Evolutionary conservation across 306 rosid species (phyloP).

Genomic region (Rubus idaeus): DNA sequence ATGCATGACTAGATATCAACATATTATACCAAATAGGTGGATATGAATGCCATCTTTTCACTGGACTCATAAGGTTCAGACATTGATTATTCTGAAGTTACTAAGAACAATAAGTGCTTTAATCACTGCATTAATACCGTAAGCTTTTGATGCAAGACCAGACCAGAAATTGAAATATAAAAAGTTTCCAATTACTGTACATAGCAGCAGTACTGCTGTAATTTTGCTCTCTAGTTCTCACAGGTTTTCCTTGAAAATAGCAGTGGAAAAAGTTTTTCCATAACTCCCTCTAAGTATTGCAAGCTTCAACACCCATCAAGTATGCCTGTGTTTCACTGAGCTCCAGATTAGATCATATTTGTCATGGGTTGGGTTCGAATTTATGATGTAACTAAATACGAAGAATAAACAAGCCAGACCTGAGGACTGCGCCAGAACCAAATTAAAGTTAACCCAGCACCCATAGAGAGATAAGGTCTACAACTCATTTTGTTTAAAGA

Average conservation of each 20-base stretch:
- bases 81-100: background rate
- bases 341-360: background rate
- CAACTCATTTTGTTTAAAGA: background rate
- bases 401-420: background rate
- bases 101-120: background rate
- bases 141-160: background rate
- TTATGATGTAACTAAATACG: background rate
- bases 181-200: too few relatives aligned
- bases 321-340: background rate
- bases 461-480: background rate
- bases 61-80: background rate
- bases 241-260: background rate
- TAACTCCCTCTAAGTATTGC: background rate
- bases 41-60: background rate
- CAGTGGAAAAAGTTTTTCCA: background rate
- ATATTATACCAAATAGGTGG: background rate
- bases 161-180: background rate
- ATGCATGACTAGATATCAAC: background rate
- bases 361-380: background rate
- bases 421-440: constrained; percentile 1
- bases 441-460: background rate
- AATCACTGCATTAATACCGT: background rate
- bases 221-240: background rate
- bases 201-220: background rate
- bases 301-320: background rate